Evolutionary conservation across 225 moss, liverwort and hornwort species (phyloP), one percentile per base, ranked within the genome.

Genomic region (Ulota crispa): DNA sequence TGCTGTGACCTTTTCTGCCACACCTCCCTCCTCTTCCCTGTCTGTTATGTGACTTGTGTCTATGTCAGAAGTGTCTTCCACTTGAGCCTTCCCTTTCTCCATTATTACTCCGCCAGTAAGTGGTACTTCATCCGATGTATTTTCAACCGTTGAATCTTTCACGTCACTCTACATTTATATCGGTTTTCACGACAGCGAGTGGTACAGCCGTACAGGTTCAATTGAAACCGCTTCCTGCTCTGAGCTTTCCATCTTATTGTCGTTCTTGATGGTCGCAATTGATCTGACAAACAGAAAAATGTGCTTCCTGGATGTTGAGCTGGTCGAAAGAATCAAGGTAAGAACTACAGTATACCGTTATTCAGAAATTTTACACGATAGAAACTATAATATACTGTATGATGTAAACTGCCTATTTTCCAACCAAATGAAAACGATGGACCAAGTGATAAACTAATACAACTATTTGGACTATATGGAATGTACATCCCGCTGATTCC

Each of bases 11-110:
- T 64, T 72, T 32, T 79, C 72, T 53, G 55, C 28, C 9, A 64
- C 74, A 47, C 31, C 81, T 74, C 75, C 69, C 50, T 77, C 77
- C 63, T 34, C 78, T 53, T 67, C 83, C n/a, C n/a, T n/a, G n/a
- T n/a, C n/a, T n/a, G n/a, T n/a, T n/a, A n/a, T n/a, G n/a, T n/a
- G n/a, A n/a, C n/a, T n/a, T n/a, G n/a, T n/a, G n/a, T n/a, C n/a
- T n/a, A n/a, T n/a, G n/a, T n/a, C n/a, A n/a, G n/a, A n/a, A n/a
- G n/a, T n/a, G n/a, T n/a, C n/a, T 30, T 34, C 34, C 34, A 34
- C 4, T 34, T 5, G 4, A 34, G n/a, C 34, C 34, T 5, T 34
- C 5, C 3, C 5, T 36, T 53, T 76, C 37, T 64, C 21, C 50
- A 45, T 76, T 42, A 79, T 37, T 26, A 64, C 39, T 70, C 66